phyloP scores from a whole-genome alignment of 371 early-diverging fungal species.

The Apophysomyces elegans region DNA sequence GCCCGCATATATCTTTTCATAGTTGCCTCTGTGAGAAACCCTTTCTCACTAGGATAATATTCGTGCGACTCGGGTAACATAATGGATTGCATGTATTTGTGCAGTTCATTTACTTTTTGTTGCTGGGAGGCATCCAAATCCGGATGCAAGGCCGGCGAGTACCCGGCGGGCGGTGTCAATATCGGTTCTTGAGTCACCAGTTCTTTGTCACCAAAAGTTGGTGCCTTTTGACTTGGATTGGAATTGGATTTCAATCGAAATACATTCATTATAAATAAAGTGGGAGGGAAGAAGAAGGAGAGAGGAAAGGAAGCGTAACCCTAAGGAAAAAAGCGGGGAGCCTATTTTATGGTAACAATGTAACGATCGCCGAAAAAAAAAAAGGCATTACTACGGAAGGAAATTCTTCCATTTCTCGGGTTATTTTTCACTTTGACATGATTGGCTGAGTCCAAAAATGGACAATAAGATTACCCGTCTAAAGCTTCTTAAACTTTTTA shows the following conservation, averaged over 20 bases:
- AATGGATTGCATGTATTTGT: slow-evolving; percentile 52
- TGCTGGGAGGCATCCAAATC: slow-evolving; percentile 52
- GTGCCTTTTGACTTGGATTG: slow-evolving; percentile 19
- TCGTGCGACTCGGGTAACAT: slow-evolving; percentile 54
- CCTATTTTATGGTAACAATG: neutral
- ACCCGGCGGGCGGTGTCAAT: slow-evolving; percentile 32
- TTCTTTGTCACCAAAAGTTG: slow-evolving; percentile 25
- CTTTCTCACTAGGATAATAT: slow-evolving; percentile 53
- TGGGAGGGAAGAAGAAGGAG: neutral
- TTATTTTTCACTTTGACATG: neutral
- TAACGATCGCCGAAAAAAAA: slow-evolving; percentile 1
- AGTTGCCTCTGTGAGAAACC: slow-evolving; percentile 61
- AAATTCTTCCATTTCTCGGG: slow-evolving; percentile 9
- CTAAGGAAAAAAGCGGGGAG: neutral
- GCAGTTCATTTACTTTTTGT: slow-evolving; percentile 46
- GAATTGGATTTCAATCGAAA: slow-evolving; percentile 25
- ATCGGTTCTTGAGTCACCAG: slow-evolving; percentile 42
- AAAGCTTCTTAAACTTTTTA: too few species aligned
- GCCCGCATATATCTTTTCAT: slow-evolving; percentile 79
- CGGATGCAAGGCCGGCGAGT: slow-evolving; percentile 24
- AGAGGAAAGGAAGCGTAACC: neutral
- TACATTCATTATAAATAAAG: slow-evolving; percentile 25
- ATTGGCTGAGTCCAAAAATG: neutral
- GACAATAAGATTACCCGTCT: slow-evolving; percentile 1
- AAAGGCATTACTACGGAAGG: neutral